Base-by-base conservation (phyloP, 495 filamentous ascomycete genomes). In the Sporormia fimetaria region DNA sequence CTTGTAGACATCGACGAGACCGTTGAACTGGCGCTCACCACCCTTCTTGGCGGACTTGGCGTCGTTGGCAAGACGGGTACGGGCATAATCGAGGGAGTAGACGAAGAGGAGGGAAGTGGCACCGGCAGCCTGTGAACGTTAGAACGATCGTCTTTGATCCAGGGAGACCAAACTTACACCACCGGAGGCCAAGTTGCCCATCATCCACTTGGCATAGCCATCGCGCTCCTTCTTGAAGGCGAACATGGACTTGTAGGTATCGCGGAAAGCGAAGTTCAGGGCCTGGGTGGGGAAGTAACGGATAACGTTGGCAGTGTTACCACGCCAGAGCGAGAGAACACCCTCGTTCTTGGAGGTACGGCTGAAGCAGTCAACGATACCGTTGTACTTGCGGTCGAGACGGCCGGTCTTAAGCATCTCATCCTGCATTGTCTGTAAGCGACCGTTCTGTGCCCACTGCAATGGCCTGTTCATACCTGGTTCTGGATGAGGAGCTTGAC, bases 401-500 rank as follows among this genome's bases (percentile, higher is more conserved):
- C 90, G 90, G 63, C 90, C 90, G 58, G 80, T 67, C 78, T 94
- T 94, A 61, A 98, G 70, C 90, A 98, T 98, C 77, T 98, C 90
- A 93, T 98, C 90, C 92, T 96, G 54, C 51, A 54, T 11, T n/a
- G n/a, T n/a, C 21, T 10, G 39, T 63, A 32, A 62, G 57, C 33
- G 22, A 37, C 2, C 15, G 3, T 37, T 22, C 18, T 4, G 16
- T 6, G n/a, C 12, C 6, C 8, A 37, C n/a, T n/a, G n/a, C n/a
- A n/a, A n/a, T n/a, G n/a, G n/a, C n/a, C n/a, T n/a, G n/a, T n/a
- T n/a, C 83, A 47, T 78, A 95, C 88, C 81, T 98, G 90, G 75
- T 96, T 98, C 78, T 98, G 90, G 75, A 98, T 93, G 59, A 98
- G 83, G 62, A 98, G 90, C 86, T 98, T 98, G 73, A 98, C 81